Conservation (phyloP, 805 yeast genomes). For the Starmerella potacharoeniae region DNA sequence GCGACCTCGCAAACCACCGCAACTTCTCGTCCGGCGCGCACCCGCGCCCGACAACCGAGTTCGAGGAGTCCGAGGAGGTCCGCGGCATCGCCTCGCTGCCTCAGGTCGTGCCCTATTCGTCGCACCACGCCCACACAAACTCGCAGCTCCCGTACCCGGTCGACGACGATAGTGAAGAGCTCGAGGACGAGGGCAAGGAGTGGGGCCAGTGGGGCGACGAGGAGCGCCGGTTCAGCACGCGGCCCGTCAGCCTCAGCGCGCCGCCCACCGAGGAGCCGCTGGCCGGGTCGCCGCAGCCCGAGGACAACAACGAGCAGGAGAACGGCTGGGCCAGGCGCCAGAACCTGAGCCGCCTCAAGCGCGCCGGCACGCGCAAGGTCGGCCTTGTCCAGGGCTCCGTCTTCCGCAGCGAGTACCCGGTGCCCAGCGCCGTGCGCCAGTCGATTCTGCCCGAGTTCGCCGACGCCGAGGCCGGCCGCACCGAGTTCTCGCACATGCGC, state of each 20-base stretch:
- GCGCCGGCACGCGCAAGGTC: conserved; percentile 31
- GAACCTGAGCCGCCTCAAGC: conserved; percentile 23
- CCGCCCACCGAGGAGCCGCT: neutral
- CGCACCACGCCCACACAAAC: conserved; percentile 21
- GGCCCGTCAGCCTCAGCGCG: conserved; percentile 12
- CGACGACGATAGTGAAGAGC: conserved; percentile 8
- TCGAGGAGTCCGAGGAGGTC: conserved; percentile 1
- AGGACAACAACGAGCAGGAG: conserved; percentile 3
- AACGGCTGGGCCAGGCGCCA: conserved; percentile 27
- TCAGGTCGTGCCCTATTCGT: conserved; percentile 10
- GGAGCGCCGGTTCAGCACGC: conserved; percentile 19
- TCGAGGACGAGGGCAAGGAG: conserved; percentile 19
- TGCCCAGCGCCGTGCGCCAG: conserved; percentile 33
- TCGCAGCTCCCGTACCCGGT: conserved; percentile 15
- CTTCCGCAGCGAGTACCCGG: conserved; percentile 30
- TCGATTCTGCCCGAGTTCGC: conserved; percentile 29
- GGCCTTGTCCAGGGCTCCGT: conserved; percentile 30
- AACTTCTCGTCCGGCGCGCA: conserved; percentile 5
- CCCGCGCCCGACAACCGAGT: neutral
- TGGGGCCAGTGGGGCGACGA: conserved; percentile 20
- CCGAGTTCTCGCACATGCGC: conserved; percentile 49
- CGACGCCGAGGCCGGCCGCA: conserved; percentile 36
- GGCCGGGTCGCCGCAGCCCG: neutral
- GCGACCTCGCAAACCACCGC: conserved; percentile 17
- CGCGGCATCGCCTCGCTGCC: conserved; percentile 12